phyloP scores from a whole-genome alignment of 305 asterid genomes.

The Nicotiana rustica region DNA sequence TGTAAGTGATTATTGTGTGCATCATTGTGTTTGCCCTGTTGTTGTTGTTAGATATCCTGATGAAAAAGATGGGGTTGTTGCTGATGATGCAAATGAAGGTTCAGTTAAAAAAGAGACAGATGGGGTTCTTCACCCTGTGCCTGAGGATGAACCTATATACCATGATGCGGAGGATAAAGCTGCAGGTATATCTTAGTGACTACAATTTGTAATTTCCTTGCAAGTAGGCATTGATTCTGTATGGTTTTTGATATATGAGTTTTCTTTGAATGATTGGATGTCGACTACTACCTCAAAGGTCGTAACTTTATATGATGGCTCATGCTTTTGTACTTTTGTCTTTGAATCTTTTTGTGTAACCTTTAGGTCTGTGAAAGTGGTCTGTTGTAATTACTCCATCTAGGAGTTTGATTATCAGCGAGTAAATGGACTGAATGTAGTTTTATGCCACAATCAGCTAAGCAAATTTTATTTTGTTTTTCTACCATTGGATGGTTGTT shows the following conservation, averaged over 20 bases:
- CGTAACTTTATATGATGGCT: not conserved
- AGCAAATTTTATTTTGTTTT: not conserved
- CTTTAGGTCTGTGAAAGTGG: not conserved
- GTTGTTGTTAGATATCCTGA: conserved; percentile 78
- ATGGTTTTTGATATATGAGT: not conserved
- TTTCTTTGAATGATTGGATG: not conserved
- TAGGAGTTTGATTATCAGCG: not conserved
- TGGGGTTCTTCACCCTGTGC: conserved; percentile 64
- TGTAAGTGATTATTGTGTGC: conserved; percentile 88
- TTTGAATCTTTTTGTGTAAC: not conserved
- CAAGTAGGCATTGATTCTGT: not conserved
- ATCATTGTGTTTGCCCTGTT: conserved; percentile 80
- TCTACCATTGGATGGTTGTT: conserved; percentile 5
- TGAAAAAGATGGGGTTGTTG: conserved; percentile 62
- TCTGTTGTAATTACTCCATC: not conserved
- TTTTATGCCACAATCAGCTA: not conserved
- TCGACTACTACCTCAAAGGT: not conserved
- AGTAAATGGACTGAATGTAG: not conserved
- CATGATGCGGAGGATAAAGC: conserved; percentile 68
- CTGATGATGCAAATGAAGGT: conserved; percentile 48
- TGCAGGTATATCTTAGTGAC: conserved; percentile 49
- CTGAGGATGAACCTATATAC: conserved; percentile 71
- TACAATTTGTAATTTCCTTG: not conserved
- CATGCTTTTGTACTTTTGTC: not conserved
- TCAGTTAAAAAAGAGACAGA: conserved; percentile 45